Percentiles rank a stretch among this genome's conserved stretches.
Conservation (phyloP, 2,329 filamentous ascomycete genomes). For the Claviceps capensis region DNA sequence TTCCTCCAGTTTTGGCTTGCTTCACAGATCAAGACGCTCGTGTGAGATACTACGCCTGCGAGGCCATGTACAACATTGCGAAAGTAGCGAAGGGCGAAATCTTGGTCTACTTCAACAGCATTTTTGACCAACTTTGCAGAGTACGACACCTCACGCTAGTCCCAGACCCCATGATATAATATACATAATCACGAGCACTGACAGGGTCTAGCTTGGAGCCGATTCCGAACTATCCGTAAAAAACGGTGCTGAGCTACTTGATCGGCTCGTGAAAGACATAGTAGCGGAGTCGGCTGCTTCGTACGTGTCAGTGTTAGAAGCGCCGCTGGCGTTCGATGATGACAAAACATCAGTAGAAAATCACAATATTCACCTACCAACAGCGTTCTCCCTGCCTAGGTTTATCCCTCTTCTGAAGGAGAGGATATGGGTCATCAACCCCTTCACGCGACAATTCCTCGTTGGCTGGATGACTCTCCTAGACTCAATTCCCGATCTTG, state of each 20-base stretch:
- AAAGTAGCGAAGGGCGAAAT: slow-evolving; percentile 99
- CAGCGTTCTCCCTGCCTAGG: slow-evolving; percentile 77
- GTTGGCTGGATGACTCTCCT: slow-evolving; percentile 92
- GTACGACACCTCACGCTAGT: slow-evolving; percentile 29
- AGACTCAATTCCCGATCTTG: slow-evolving; percentile 91
- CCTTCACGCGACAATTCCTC: slow-evolving; percentile 86
- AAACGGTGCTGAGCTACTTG: slow-evolving; percentile 89
- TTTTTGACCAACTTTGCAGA: slow-evolving; percentile 95
- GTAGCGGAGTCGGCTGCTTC: slow-evolving; percentile 89
- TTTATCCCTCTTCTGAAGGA: slow-evolving; percentile 94
- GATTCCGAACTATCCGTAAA: slow-evolving; percentile 96
- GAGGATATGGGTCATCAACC: slow-evolving; percentile 85
- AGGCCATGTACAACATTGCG: slow-evolving; percentile 99
- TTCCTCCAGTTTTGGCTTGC: slow-evolving; percentile 90
- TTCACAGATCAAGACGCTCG: slow-evolving; percentile 97
- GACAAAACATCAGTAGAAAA: slow-evolving; percentile 33
- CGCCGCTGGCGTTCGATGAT: slow-evolving; percentile 30
- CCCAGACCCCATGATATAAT: not conserved
- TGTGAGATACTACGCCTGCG: slow-evolving; percentile 94
- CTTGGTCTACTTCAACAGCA: slow-evolving; percentile 91
- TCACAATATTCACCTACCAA: slow-evolving; percentile 44
- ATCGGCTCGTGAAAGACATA: slow-evolving; percentile 91
- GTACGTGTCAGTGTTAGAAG: slow-evolving; percentile 79
- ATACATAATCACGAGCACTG: slow-evolving; percentile 1
- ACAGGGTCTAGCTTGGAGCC: slow-evolving; percentile 58